These are phyloP conservation scores for Chalciporus sphaerocephalus DNA, from an alignment of 768 basidiomycete genomes.

Conservation along the genomic window DNA sequence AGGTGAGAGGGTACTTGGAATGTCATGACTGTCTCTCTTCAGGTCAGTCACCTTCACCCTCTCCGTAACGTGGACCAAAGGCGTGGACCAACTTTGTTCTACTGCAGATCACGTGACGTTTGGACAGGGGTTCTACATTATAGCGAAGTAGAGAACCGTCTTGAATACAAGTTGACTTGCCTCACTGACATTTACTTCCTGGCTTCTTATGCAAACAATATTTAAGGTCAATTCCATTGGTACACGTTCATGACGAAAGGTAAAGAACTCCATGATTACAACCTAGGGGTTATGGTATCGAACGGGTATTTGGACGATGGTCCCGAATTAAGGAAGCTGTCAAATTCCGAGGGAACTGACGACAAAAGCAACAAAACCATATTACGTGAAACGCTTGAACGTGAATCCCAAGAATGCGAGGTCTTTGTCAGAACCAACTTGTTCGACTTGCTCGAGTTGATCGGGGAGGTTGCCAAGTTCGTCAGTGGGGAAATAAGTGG, in stretches of 20 bases:
- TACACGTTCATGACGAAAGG: constrained; percentile 18
- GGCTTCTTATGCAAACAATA: no score
- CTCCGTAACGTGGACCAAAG: not conserved
- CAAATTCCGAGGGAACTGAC: not conserved
- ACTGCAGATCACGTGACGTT: constrained; percentile 18
- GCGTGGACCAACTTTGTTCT: no score
- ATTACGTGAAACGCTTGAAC: constrained; percentile 64
- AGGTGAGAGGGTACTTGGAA: constrained; percentile 71
- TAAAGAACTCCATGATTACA: constrained; percentile 26
- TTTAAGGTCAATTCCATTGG: constrained; percentile 2
- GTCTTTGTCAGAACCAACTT: constrained; percentile 62
- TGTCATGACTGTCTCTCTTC: constrained; percentile 47
- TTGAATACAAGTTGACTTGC: no score
- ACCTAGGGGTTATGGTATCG: constrained; percentile 26
- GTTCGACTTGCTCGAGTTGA: constrained; percentile 56
- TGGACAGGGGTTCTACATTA: not conserved
- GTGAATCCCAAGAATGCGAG: constrained; percentile 73
- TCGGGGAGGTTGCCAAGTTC: constrained; percentile 72
- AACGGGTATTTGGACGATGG: constrained; percentile 23
- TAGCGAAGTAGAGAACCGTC: no score
- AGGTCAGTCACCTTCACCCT: not conserved
- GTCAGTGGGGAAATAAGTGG: constrained; percentile 95
- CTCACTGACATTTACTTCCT: no score
- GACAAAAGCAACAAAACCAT: not conserved
- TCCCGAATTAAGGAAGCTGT: not conserved